Percentiles rank a stretch among this genome's conserved stretches.
These are phyloP conservation scores for Phialophora expanda DNA, from an alignment of 2,329 filamentous ascomycete species.

Conservation along the genomic window DNA sequence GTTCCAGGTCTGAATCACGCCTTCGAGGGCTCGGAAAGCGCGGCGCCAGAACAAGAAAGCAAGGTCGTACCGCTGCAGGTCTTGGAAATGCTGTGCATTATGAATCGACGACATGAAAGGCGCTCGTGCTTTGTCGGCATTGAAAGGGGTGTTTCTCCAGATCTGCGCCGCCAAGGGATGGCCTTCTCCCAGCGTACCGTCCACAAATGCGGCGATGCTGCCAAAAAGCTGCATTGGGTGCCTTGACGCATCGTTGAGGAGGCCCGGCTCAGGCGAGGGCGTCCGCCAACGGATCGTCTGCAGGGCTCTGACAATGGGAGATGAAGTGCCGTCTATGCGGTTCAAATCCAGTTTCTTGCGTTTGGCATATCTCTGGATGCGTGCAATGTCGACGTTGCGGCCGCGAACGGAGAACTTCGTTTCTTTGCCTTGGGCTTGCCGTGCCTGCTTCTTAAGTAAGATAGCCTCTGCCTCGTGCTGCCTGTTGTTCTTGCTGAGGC, in stretches of 20 bases:
- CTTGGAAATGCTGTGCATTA: slow-evolving; percentile 1
- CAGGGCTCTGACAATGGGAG: neutral
- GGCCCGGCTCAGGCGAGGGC: neutral
- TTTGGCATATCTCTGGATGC: neutral
- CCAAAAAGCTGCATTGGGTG: neutral
- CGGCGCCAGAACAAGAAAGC: slow-evolving; percentile 6
- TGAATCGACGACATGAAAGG: slow-evolving; percentile 3
- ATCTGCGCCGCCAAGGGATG: neutral
- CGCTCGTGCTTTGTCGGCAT: slow-evolving; percentile 4
- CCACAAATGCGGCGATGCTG: neutral
- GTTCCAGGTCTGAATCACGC: slow-evolving; percentile 8
- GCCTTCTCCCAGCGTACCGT: neutral
- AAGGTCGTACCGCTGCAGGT: neutral
- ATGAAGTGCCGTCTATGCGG: neutral
- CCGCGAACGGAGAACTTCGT: neutral
- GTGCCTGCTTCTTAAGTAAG: neutral
- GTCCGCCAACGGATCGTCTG: neutral
- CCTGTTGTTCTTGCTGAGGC: slow-evolving; percentile 1
- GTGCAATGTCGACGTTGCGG: neutral
- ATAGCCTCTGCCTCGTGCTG: neutral
- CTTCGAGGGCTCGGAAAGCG: slow-evolving; percentile 4
- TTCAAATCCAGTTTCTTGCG: slow-evolving; percentile 2
- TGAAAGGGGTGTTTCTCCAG: slow-evolving; percentile 6
- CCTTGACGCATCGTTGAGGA: neutral
- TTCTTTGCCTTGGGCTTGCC: neutral